These are phyloP conservation scores for Coemansia aciculifera DNA, from an alignment of 192 early-diverging fungal species.

Conservation along the genomic window DNA sequence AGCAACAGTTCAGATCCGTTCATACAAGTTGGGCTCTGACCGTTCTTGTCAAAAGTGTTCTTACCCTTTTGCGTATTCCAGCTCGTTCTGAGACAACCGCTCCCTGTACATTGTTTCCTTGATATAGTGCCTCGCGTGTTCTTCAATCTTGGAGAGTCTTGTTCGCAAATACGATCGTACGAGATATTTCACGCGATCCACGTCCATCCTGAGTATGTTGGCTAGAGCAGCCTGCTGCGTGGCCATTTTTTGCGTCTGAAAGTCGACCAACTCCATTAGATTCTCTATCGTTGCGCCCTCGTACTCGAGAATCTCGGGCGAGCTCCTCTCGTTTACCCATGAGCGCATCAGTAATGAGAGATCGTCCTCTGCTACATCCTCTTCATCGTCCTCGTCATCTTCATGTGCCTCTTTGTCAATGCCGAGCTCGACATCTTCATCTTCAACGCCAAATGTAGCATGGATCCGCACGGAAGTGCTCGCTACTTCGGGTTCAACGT, in stretches of 20 bases:
- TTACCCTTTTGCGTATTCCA: conserved; percentile 51
- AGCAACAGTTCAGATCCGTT: background rate
- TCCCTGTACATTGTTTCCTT: conserved; percentile 21
- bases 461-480: background rate
- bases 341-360: conserved; percentile 26
- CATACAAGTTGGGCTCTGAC: background rate
- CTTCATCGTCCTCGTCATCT: conserved; percentile 13
- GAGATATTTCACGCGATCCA: conserved; percentile 47
- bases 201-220: conserved; percentile 46
- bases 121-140: conserved; percentile 29
- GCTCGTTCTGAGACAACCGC: conserved; percentile 39
- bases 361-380: conserved; percentile 32
- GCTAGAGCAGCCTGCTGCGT: conserved; percentile 22
- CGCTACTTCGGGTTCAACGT: background rate
- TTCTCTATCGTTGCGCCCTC: conserved; percentile 48
- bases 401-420: background rate
- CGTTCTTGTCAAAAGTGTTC: background rate
- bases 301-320: conserved; percentile 42
- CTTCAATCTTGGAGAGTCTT: conserved; percentile 39
- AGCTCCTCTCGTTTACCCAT: conserved; percentile 42
- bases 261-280: conserved; percentile 49
- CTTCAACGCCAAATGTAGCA: conserved; percentile 1
- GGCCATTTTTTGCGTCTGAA: conserved; percentile 31
- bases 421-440: background rate
- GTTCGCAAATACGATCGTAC: conserved; percentile 52